Evolutionary conservation across 2,329 filamentous ascomycete species (phyloP).

Genomic region (Diaporthe vexans): DNA sequence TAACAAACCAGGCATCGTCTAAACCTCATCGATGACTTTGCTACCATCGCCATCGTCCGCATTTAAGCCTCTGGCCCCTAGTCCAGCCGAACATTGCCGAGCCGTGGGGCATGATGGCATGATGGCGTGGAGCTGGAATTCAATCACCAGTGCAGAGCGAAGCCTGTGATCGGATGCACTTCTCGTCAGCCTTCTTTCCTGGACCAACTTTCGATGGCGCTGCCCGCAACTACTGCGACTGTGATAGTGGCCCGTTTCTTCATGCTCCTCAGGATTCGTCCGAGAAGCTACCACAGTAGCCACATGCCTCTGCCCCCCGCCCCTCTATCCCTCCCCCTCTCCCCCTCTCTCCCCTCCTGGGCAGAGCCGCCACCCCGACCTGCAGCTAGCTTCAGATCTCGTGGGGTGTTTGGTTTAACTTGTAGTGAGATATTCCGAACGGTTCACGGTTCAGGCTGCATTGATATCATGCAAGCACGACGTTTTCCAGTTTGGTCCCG

Average conservation of each 20-base stretch:
- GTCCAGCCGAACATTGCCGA: slow-evolving; percentile 32
- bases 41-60: slow-evolving; percentile 14
- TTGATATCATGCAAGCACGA: slow-evolving; percentile 29
- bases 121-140: slow-evolving; percentile 14
- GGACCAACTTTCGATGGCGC: slow-evolving; percentile 14
- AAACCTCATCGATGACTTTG: slow-evolving; percentile 5
- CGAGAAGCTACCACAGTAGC: neutral
- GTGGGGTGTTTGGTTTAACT: neutral
- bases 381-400: slow-evolving; percentile 10
- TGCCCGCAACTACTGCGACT: slow-evolving; percentile 21
- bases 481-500: slow-evolving; percentile 18
- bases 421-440: slow-evolving; percentile 9
- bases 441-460: slow-evolving; percentile 32
- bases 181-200: slow-evolving; percentile 6
- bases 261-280: slow-evolving; percentile 13
- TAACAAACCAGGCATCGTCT: slow-evolving; percentile 14
- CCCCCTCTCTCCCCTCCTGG: too few species aligned
- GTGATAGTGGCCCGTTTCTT: slow-evolving; percentile 28
- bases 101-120: slow-evolving; percentile 28
- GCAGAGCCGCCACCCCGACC: neutral
- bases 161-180: slow-evolving; percentile 15
- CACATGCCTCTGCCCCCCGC: slow-evolving; percentile 24
- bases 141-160: neutral
- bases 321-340: too few species aligned
- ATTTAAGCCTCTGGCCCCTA: slow-evolving; percentile 10